These are phyloP conservation scores for Tuber calosporum DNA, from an alignment of 495 filamentous ascomycete genomes.

Conservation along the genomic window DNA sequence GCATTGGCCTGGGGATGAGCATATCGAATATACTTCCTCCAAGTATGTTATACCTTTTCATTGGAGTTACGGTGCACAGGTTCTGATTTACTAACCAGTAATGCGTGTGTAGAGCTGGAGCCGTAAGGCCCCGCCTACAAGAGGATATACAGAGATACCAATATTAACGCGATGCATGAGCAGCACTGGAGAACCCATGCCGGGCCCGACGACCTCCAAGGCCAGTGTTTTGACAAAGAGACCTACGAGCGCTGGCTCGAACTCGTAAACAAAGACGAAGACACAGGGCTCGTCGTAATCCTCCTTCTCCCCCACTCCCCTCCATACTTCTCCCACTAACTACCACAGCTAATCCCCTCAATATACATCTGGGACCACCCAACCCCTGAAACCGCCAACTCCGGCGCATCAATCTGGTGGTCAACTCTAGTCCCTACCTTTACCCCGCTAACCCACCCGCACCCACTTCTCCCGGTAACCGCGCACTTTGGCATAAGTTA, in stretches of 20 bases:
- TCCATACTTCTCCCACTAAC: slow-evolving; percentile 1
- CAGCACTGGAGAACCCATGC: slow-evolving; percentile 36
- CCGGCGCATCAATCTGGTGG: slow-evolving; percentile 36
- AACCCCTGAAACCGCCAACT: slow-evolving; percentile 28
- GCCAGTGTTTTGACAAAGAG: slow-evolving; percentile 25
- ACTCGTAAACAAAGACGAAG: slow-evolving; percentile 11
- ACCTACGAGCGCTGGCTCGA: slow-evolving; percentile 34
- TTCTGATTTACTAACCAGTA: not conserved
- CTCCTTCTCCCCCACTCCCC: not conserved
- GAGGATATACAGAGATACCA: not conserved
- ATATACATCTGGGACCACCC: slow-evolving; percentile 22
- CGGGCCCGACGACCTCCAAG: slow-evolving; percentile 8
- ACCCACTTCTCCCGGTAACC: slow-evolving; percentile 20
- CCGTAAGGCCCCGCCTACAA: slow-evolving; percentile 18
- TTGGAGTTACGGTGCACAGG: not conserved
- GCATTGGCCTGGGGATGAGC: slow-evolving; percentile 42
- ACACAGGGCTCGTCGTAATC: slow-evolving; percentile 15
- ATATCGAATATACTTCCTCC: slow-evolving; percentile 35
- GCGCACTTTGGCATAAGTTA: slow-evolving; percentile 25
- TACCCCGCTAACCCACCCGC: slow-evolving; percentile 2
- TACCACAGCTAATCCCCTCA: slow-evolving; percentile 10
- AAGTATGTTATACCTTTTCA: slow-evolving; percentile 12
- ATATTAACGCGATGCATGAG: not conserved
- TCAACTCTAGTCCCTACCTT: slow-evolving; percentile 23
- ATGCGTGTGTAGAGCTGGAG: slow-evolving; percentile 24